Conservation (phyloP, 2,329 filamentous ascomycete species). For the Allantophomopsis lycopodina region DNA sequence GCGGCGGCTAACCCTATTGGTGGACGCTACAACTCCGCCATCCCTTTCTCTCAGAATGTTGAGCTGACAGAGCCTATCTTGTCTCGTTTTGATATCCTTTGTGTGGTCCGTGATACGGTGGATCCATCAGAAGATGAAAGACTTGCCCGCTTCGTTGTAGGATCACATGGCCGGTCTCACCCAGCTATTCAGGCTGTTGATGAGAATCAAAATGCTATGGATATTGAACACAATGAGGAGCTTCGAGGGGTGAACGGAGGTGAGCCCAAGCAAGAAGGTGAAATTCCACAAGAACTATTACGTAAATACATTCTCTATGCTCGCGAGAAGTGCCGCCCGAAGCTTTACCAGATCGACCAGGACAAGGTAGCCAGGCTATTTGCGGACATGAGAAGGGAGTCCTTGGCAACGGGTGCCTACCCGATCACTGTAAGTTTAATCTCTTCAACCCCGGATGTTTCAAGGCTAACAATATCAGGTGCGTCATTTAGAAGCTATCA, state of each 20-base stretch:
- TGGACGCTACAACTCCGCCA: slow-evolving; percentile 90
- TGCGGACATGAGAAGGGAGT: slow-evolving; percentile 90
- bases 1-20: slow-evolving; percentile 94
- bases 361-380: slow-evolving; percentile 93
- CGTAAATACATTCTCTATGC: slow-evolving; percentile 97
- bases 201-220: slow-evolving; percentile 39
- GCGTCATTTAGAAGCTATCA: slow-evolving; percentile 93
- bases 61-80: slow-evolving; percentile 94
- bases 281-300: slow-evolving; percentile 81
- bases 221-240: slow-evolving; percentile 44
- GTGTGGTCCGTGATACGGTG: slow-evolving; percentile 89
- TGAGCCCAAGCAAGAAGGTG: slow-evolving; percentile 42
- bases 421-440: slow-evolving; percentile 74
- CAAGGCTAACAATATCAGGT: slow-evolving; percentile 39
- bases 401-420: slow-evolving; percentile 85
- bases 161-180: slow-evolving; percentile 85
- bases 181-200: slow-evolving; percentile 38
- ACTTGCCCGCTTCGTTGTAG: slow-evolving; percentile 86
- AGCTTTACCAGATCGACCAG: slow-evolving; percentile 94
- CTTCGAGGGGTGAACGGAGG: slow-evolving; percentile 23
- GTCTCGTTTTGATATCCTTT: slow-evolving; percentile 95
- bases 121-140: slow-evolving; percentile 87
- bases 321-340: slow-evolving; percentile 75
- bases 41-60: slow-evolving; percentile 92
- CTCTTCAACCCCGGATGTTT: neutral